Evolutionary conservation across 2,329 filamentous ascomycete genomes (phyloP), one percentile per base, ranked within the genome.

Genomic region (Huntiella bhutanensis): DNA sequence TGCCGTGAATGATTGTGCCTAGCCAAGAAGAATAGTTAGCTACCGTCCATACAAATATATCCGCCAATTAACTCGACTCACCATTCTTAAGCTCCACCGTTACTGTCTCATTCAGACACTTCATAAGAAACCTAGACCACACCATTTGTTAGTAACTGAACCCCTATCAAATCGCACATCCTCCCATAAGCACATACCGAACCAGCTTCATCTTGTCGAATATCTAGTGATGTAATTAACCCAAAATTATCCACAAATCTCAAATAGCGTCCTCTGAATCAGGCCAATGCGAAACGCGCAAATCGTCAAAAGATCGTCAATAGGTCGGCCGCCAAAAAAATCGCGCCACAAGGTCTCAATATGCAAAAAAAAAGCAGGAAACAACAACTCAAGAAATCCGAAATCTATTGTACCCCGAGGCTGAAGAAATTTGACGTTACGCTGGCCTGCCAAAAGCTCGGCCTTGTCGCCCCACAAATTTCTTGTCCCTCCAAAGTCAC

Each of bases 11-110:
- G 58, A 96, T 92, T 55, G 91, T 93, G 64, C 88, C 86, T 92
- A 57, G 40, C 40, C 17, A 13, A 17, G 38, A 11, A 6, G 38
- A 28, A 28, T 28, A 28, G 22, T 28, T 28, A 28, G 22, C 22
- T 28, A 28, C 22, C 7, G 4, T 28, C 7, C 22, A 28, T 6
- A 28, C 22, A 28, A 41, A n/a, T 43, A 22, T 17, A 13, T n/a
- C n/a, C 13, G 2, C 13, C n/a, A 38, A 28, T n/a, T n/a, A 40
- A 36, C 34, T 22, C 49, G 39, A 55, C 62, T 40, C 69, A 91
- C 87, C 91, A 75, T 96, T 96, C 66, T 98, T 98, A 55, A 98
- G 72, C 66, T 98, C 91, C 63, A 98, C 83, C 39, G 88, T 96
- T 58, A 96, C 91, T 58, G 91, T 94, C 70, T 98, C 91, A 65